Conservation (phyloP, 768 basidiomycete genomes). For the Suillus sp. region DNA sequence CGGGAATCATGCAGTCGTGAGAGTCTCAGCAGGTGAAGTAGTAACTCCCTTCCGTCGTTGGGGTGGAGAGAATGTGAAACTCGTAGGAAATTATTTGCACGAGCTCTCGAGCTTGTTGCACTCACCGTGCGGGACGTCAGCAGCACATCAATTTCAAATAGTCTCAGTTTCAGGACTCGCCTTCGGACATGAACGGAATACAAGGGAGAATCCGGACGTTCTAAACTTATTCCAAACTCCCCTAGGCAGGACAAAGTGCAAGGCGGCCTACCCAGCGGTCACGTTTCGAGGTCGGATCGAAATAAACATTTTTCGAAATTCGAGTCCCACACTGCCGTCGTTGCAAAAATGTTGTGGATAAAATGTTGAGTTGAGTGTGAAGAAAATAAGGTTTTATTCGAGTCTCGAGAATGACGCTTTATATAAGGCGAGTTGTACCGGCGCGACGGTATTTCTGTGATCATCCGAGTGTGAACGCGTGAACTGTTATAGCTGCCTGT, state of each 20-base stretch:
- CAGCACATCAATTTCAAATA: not conserved
- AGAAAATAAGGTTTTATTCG: not conserved
- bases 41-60: not conserved
- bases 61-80: not conserved
- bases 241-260: not conserved
- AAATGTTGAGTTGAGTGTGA: not conserved
- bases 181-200: not conserved
- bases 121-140: not conserved
- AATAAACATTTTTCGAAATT: not conserved
- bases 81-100: not conserved
- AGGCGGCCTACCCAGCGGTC: not conserved
- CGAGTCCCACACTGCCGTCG: not conserved
- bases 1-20: not conserved
- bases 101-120: not conserved
- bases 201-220: not conserved
- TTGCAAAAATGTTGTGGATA: not conserved
- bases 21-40: too few relatives aligned
- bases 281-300: not conserved
- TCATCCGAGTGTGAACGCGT: too few relatives aligned
- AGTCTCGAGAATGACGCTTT: too few relatives aligned
- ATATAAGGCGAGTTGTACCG: too few relatives aligned
- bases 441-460: too few relatives aligned
- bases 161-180: not conserved
- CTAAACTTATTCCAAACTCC: not conserved
- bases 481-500: too few relatives aligned